phyloP scores from a whole-genome alignment of 805 yeast species.

The Metschnikowia noctiluminum region DNA sequence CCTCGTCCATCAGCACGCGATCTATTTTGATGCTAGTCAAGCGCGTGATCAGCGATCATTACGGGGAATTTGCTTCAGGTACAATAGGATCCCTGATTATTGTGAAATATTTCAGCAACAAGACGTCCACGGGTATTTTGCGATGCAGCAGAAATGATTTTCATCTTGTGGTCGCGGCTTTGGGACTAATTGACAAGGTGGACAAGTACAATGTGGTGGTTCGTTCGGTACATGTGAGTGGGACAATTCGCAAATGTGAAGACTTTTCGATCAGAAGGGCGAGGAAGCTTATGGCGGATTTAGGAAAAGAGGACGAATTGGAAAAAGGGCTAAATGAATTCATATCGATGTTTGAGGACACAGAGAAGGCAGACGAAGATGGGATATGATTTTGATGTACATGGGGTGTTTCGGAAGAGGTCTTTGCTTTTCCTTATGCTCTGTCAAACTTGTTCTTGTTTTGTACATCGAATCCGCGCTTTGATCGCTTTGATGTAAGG shows the following conservation, averaged over 20 bases:
- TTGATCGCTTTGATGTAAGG: too few relatives aligned
- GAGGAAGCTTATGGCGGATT: conserved; percentile 31
- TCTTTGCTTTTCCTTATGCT: too few relatives aligned
- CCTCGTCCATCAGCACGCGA: conserved; percentile 46
- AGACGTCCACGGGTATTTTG: conserved; percentile 80
- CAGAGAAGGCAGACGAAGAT: conserved; percentile 7
- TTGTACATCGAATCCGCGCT: too few relatives aligned
- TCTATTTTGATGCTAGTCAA: conserved; percentile 52
- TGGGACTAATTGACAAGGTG: conserved; percentile 52
- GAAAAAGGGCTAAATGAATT: conserved; percentile 13
- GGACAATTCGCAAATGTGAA: conserved; percentile 84
- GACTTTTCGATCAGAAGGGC: conserved; percentile 54
- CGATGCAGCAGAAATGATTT: conserved; percentile 68
- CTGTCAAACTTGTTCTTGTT: too few relatives aligned
- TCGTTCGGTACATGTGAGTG: conserved; percentile 69
- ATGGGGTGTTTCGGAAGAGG: too few relatives aligned
- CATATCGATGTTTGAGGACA: conserved; percentile 11
- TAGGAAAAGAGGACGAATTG: conserved; percentile 14
- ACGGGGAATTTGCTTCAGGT: conserved; percentile 80
- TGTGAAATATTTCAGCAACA: conserved; percentile 75
- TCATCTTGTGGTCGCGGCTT: conserved; percentile 62
- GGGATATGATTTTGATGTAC: background rate
- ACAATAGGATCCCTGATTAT: conserved; percentile 55
- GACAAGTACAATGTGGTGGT: conserved; percentile 51
- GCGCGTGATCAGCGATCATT: conserved; percentile 53